Base-by-base conservation (phyloP, 495 filamentous ascomycete species). In the Tuber brumale region DNA sequence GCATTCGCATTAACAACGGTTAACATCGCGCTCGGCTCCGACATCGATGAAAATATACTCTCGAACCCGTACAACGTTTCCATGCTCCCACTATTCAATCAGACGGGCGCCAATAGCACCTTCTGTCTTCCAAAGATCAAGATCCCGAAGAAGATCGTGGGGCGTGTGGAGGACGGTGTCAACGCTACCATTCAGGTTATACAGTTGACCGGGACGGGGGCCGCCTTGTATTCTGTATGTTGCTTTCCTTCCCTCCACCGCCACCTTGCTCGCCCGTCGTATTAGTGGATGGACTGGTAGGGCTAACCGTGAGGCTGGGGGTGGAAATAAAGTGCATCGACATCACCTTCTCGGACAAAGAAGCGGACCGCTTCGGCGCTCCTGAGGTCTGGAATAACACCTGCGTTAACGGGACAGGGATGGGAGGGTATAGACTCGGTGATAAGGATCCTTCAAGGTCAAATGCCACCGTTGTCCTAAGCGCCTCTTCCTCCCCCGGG, bases 141-240 rank as follows among this genome's bases (percentile, higher is more conserved):
- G 51, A 77, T 89, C 19, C 87, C 86, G 76, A 83, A 83, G 70
- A 80, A 83, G 70, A 73, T 88, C 45, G 76, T 71, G 8, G 16
- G 12, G 19, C 78, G 76, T 10, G 75, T 84, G 27, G 43, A 74
- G 5, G 88, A 90, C 37, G 90, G 90, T 19, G 79, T 79, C 27
- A 81, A 85, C 57, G 90, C 84, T 8, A 87, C 83, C 31, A 75
- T 91, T 51, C 90, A 91, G 81, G 85, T 92, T 35, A 85, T 90
- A 35, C 90, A 89, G n/a, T 80, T 87, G 23, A 86, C 85, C 16
- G 79, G 75, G 0, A 84, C 78, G 16, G 89, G 88, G 16, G 83
- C 80, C 37, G 85, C 86, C 14, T 77, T 91, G 75, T 91, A 91
- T 79, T 90, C 90, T 78, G 88, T 89, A 83, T 82, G 89, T 86